phyloP scores from a whole-genome alignment of 768 basidiomycete genomes.

The Boletus speciosus region DNA sequence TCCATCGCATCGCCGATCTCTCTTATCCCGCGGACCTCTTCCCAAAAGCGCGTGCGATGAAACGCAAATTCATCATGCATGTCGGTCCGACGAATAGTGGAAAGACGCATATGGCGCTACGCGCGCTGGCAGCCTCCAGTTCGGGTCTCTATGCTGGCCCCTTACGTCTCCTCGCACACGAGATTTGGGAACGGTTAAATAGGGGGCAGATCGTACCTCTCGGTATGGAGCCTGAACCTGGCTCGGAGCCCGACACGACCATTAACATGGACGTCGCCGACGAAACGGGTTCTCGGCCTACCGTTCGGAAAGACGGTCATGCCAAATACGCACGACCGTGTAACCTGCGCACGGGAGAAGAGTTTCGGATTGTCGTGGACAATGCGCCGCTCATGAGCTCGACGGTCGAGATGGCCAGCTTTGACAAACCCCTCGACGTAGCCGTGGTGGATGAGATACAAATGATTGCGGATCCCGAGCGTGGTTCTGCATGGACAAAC shows the following conservation, averaged over 20 bases:
- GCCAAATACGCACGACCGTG: slow-evolving; percentile 57
- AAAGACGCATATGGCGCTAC: slow-evolving; percentile 91
- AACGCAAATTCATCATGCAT: slow-evolving; percentile 85
- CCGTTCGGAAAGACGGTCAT: slow-evolving; percentile 38
- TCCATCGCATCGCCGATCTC: slow-evolving; percentile 39
- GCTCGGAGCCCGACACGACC: slow-evolving; percentile 36
- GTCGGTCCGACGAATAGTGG: slow-evolving; percentile 98
- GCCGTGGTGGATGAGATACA: slow-evolving; percentile 97
- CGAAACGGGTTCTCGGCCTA: slow-evolving; percentile 22
- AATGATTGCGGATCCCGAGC: slow-evolving; percentile 77
- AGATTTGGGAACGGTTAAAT: slow-evolving; percentile 91
- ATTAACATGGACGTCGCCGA: slow-evolving; percentile 31
- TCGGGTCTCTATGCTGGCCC: slow-evolving; percentile 89
- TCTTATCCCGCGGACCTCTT: slow-evolving; percentile 49
- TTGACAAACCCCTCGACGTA: slow-evolving; percentile 53
- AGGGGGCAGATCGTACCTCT: slow-evolving; percentile 81
- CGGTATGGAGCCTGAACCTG: slow-evolving; percentile 47
- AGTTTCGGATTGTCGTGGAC: slow-evolving; percentile 64
- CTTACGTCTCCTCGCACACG: slow-evolving; percentile 88
- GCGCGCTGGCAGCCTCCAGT: slow-evolving; percentile 73
- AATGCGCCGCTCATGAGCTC: slow-evolving; percentile 64
- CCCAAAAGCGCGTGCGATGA: slow-evolving; percentile 51
- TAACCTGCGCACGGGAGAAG: slow-evolving; percentile 92
- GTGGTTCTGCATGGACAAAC: slow-evolving; percentile 79
- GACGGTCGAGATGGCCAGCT: slow-evolving; percentile 89